Evolutionary conservation across 148 eudicot genomes (phyloP), one percentile per base, ranked within the genome.

Genomic region (Vaccinium corymbosum): DNA sequence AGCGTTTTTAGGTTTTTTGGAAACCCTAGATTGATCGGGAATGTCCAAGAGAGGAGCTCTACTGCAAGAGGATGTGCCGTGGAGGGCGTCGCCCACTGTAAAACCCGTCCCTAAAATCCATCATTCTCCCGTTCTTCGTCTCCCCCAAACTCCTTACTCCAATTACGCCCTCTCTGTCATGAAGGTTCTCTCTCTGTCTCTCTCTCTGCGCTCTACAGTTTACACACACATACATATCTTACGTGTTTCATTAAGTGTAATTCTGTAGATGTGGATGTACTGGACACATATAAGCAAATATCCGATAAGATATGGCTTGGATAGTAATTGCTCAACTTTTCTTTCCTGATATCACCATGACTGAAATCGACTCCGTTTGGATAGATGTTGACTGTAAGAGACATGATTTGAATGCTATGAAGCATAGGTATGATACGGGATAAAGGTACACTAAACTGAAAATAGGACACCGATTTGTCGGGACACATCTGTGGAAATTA

Each of bases 61-160:
- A 3, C 89, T 94, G 78, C 91, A 88, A 61, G 87, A 91, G 61
- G 97, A 94, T 76, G 97, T 85, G 20, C 98, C 98, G 2, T 95
- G 98, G 98, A 90, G 98, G 72, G 97, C 91, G 22, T n/a, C 89
- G 15, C 62, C 93, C 56, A 82, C 88, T 16, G 85, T 74, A 22
- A 95, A 88, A 74, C 95, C 99, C 78, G 83, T 93, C 66, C 99
- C 99, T 55, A 94, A 92, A 90, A 94, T 96, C 56, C 95, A 96
- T 72, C 92, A 77, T 82, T 92, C 98, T 66, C 97, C 95, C 84
- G 64, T 93, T 86, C 94, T 94, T 80, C 88, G 94, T 14, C 64
- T 91, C 77, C 85, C 93, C 19, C 90, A 88, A 70, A 89, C 70
- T 64, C 92, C 98, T 81, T 85, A 85, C 87, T 87, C 97, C 73